phyloP scores from a whole-genome alignment of 352 stramenopile species.

The Phytophthora sp. region DNA sequence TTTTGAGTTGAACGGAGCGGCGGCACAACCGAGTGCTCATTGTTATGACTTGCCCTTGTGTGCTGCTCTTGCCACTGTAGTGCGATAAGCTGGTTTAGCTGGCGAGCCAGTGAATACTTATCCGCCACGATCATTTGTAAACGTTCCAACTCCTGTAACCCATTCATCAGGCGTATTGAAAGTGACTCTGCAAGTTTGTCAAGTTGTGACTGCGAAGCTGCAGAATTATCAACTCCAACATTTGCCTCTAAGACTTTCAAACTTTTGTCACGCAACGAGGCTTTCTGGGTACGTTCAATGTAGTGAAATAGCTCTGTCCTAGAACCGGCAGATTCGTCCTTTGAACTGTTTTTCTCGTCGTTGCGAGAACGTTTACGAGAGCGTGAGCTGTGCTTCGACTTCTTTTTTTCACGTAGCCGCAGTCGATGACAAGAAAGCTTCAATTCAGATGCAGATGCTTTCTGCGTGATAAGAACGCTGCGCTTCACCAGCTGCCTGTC shows the following conservation, averaged over 20 bases:
- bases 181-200: conserved; percentile 51
- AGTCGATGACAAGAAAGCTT: conserved; percentile 51
- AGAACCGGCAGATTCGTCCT: background rate
- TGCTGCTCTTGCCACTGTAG: conserved; percentile 31
- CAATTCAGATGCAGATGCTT: conserved; percentile 19
- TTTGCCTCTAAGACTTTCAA: conserved; percentile 12
- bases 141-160: conserved; percentile 41
- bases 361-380: conserved; percentile 45
- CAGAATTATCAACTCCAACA: conserved; percentile 5
- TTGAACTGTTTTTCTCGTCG: conserved; percentile 10
- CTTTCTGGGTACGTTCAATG: conserved; percentile 68
- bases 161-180: conserved; percentile 43
- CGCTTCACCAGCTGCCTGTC: conserved; percentile 47
- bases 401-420: conserved; percentile 38
- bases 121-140: conserved; percentile 48
- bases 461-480: conserved; percentile 55
- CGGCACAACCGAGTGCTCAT: conserved; percentile 1
- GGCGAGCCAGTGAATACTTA: conserved; percentile 41
- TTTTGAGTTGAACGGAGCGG: conserved; percentile 6
- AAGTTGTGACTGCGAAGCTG: conserved; percentile 50
- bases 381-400: conserved; percentile 21
- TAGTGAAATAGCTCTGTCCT: conserved; percentile 35
- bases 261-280: conserved; percentile 29
- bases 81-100: conserved; percentile 47
- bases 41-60: background rate